A percentile compares a stretch with the other conserved stretches of the same genome.
These are phyloP conservation scores for Cryphonectria carpinicola DNA, from an alignment of 2,329 filamentous ascomycete species.

Conservation along the genomic window DNA sequence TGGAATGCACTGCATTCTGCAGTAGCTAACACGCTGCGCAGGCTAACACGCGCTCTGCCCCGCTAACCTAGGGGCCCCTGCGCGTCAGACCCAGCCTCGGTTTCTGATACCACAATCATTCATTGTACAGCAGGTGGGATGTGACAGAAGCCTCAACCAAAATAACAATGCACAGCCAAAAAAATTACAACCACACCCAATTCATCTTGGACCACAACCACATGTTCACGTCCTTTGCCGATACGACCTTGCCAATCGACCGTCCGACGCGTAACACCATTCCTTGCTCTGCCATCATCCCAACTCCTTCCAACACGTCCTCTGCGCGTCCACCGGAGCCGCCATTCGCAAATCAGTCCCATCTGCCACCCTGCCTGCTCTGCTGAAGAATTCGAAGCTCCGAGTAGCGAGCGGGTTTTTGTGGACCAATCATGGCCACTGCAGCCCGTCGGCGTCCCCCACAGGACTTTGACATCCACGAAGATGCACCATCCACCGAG, in stretches of 20 bases:
- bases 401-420: not conserved
- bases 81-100: not conserved
- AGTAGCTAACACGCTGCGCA: not conserved
- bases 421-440: slow-evolving; percentile 30
- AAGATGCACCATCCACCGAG: slow-evolving; percentile 52
- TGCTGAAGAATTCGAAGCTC: not conserved
- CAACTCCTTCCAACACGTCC: not conserved
- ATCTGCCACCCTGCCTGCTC: not conserved
- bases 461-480: slow-evolving; percentile 53
- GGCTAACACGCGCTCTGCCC: slow-evolving; percentile 12
- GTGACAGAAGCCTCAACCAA: not conserved
- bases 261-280: too few relatives aligned
- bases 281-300: not conserved
- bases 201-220: not conserved
- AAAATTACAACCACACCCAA: not conserved
- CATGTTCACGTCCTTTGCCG: not conserved
- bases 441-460: slow-evolving; percentile 37
- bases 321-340: slow-evolving; percentile 8
- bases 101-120: not conserved
- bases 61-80: slow-evolving; percentile 10
- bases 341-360: not conserved
- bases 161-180: not conserved
- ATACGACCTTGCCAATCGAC: not conserved
- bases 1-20: slow-evolving; percentile 1
- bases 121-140: not conserved